These are phyloP conservation scores for Candida hispaniensis DNA, from an alignment of 805 yeast genomes.

Conservation along the genomic window DNA sequence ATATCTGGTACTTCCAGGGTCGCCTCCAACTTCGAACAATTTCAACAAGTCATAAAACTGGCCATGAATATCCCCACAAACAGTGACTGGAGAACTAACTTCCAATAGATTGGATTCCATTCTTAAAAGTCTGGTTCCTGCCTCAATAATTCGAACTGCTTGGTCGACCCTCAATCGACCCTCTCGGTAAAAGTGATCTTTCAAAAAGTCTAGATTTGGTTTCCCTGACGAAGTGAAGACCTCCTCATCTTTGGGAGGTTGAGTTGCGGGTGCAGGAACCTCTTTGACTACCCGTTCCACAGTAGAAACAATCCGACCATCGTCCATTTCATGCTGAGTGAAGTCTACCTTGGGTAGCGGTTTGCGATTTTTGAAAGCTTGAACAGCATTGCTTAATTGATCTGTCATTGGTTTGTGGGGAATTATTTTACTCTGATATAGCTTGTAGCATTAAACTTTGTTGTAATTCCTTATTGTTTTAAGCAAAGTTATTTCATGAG, in stretches of 20 bases:
- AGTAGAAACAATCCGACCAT: slow-evolving; percentile 48
- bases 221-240: slow-evolving; percentile 50
- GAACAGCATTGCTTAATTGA: slow-evolving; percentile 26
- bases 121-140: slow-evolving; percentile 52
- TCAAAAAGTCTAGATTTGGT: slow-evolving; percentile 64
- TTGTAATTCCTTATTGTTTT: too few relatives aligned
- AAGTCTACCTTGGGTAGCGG: slow-evolving; percentile 32
- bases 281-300: slow-evolving; percentile 44
- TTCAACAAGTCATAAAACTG: slow-evolving; percentile 85
- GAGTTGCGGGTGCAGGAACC: slow-evolving; percentile 58
- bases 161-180: slow-evolving; percentile 70
- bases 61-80: slow-evolving; percentile 97
- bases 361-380: slow-evolving; percentile 29
- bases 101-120: slow-evolving; percentile 69
- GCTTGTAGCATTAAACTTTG: too few relatives aligned
- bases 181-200: slow-evolving; percentile 64
- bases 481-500: too few relatives aligned
- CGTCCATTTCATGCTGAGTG: slow-evolving; percentile 41
- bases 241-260: slow-evolving; percentile 55
- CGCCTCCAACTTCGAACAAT: slow-evolving; percentile 67
- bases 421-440: too few relatives aligned
- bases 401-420: slow-evolving; percentile 37
- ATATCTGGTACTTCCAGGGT: slow-evolving; percentile 60
- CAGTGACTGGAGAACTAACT: slow-evolving; percentile 87
- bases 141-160: slow-evolving; percentile 50